Conservation (phyloP, 1,284 basidiomycete species). For the Ceratobasidium sp. region DNA sequence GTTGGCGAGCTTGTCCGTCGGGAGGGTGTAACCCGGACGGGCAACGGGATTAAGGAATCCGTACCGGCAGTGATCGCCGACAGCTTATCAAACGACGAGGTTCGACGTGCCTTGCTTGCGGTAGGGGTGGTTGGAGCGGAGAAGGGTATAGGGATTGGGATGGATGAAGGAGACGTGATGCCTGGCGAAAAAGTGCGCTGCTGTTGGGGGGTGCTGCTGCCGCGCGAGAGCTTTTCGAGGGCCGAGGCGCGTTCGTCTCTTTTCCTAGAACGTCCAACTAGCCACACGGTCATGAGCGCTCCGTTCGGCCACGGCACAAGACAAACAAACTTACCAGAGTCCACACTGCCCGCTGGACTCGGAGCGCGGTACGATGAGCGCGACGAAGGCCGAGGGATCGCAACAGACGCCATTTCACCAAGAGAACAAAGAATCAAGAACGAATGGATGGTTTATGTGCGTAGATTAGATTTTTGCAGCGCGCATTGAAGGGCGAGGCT, state of each 20-base stretch:
- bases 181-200: slow-evolving; percentile 50
- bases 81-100: slow-evolving; percentile 74
- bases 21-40: slow-evolving; percentile 60
- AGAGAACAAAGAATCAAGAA: slow-evolving; percentile 10
- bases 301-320: too few species aligned
- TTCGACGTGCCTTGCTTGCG: slow-evolving; percentile 64
- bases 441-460: slow-evolving; percentile 9
- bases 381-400: slow-evolving; percentile 26
- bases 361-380: slow-evolving; percentile 43
- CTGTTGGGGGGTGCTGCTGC: slow-evolving; percentile 16
- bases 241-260: background rate
- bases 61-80: slow-evolving; percentile 65
- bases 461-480: background rate
- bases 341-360: slow-evolving; percentile 25
- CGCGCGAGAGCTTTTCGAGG: slow-evolving; percentile 7
- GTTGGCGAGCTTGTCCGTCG: slow-evolving; percentile 27
- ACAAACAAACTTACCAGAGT: background rate
- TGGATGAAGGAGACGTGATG: slow-evolving; percentile 54
- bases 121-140: slow-evolving; percentile 57
- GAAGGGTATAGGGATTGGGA: slow-evolving; percentile 42
- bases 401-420: slow-evolving; percentile 25
- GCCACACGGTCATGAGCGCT: slow-evolving; percentile 1
- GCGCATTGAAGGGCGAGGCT: background rate
- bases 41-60: slow-evolving; percentile 76
- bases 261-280: slow-evolving; percentile 1